A percentile compares a stretch with the other conserved stretches of the same genome.
These are phyloP conservation scores for Tuber microsphaerosporum DNA, from an alignment of 495 filamentous ascomycete species.

Conservation along the genomic window DNA sequence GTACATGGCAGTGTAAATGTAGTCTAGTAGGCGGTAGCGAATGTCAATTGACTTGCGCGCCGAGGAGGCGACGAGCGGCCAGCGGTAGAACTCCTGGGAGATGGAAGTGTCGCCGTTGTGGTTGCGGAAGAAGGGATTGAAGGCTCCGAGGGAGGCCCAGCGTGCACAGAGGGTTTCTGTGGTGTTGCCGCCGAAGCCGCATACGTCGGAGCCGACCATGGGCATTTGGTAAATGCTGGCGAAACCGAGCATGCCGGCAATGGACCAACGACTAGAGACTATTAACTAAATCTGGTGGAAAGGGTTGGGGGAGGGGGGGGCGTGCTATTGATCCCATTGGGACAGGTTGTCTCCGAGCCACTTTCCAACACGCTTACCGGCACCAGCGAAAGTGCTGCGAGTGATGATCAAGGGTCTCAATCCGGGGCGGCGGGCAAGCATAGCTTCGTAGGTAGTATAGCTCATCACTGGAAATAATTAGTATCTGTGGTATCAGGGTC, in stretches of 20 bases:
- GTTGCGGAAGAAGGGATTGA: slow-evolving; percentile 77
- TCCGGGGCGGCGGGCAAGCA: slow-evolving; percentile 60
- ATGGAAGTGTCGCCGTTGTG: slow-evolving; percentile 54
- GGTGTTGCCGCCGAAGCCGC: slow-evolving; percentile 65
- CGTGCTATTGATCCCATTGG: slow-evolving; percentile 60
- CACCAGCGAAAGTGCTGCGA: slow-evolving; percentile 74
- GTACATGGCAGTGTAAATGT: slow-evolving; percentile 71
- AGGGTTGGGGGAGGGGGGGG: background rate
- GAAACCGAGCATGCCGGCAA: slow-evolving; percentile 65
- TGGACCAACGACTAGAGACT: slow-evolving; percentile 48
- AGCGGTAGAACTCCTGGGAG: slow-evolving; percentile 74
- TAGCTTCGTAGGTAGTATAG: slow-evolving; percentile 56
- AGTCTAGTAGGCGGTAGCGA: slow-evolving; percentile 70
- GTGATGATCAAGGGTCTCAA: slow-evolving; percentile 73
- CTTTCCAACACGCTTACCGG: slow-evolving; percentile 69
- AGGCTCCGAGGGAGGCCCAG: slow-evolving; percentile 76
- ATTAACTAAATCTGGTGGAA: background rate
- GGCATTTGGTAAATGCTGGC: slow-evolving; percentile 75
- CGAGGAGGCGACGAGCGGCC: slow-evolving; percentile 56
- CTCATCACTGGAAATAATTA: slow-evolving; percentile 64
- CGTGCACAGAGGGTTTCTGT: slow-evolving; percentile 74
- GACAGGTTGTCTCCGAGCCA: slow-evolving; percentile 83
- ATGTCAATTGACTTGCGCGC: slow-evolving; percentile 66
- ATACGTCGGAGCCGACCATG: slow-evolving; percentile 79
- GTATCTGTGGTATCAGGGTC: background rate